A percentile compares a stretch with the other conserved stretches of the same genome.
Evolutionary conservation across 2,329 filamentous ascomycete species (phyloP).

Genomic region (Grosmannia penicillata): DNA sequence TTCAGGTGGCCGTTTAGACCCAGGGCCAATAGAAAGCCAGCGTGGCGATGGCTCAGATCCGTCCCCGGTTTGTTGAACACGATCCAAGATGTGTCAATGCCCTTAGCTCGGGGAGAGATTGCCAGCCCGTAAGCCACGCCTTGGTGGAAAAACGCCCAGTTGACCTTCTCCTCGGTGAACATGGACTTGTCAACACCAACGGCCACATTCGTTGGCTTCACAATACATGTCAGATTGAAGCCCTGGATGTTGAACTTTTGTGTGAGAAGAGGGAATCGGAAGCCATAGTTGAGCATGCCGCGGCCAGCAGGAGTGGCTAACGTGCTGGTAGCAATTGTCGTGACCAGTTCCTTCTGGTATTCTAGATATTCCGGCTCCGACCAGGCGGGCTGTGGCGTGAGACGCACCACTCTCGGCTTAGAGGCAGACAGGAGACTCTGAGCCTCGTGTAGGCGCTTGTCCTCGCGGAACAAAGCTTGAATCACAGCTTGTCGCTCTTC

Average conservation of each 20-base stretch:
- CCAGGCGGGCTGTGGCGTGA: conserved; percentile 61
- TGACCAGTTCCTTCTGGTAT: conserved; percentile 79
- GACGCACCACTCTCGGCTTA: conserved; percentile 63
- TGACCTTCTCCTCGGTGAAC: conserved; percentile 91
- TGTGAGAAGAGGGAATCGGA: conserved; percentile 75
- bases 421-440: conserved; percentile 73
- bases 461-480: conserved; percentile 76
- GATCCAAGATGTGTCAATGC: conserved; percentile 98
- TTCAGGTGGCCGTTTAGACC: conserved; percentile 93
- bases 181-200: conserved; percentile 80
- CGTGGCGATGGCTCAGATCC: conserved; percentile 90
- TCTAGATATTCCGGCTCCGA: conserved; percentile 79
- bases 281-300: conserved; percentile 75
- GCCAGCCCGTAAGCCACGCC: conserved; percentile 86
- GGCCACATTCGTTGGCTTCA: conserved; percentile 83
- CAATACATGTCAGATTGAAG: conserved; percentile 81
- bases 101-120: conserved; percentile 77
- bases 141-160: conserved; percentile 97
- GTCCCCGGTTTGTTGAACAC: conserved; percentile 84
- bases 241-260: conserved; percentile 82
- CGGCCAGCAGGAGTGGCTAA: conserved; percentile 79
- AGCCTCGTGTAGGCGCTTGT: conserved; percentile 78
- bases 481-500: conserved; percentile 74
- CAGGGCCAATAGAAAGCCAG: conserved; percentile 79
- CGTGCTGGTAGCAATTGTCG: conserved; percentile 73